Evolutionary conservation across 768 basidiomycete genomes (phyloP), one percentile per base, ranked within the genome.

Genomic region (Boletellus ananas): DNA sequence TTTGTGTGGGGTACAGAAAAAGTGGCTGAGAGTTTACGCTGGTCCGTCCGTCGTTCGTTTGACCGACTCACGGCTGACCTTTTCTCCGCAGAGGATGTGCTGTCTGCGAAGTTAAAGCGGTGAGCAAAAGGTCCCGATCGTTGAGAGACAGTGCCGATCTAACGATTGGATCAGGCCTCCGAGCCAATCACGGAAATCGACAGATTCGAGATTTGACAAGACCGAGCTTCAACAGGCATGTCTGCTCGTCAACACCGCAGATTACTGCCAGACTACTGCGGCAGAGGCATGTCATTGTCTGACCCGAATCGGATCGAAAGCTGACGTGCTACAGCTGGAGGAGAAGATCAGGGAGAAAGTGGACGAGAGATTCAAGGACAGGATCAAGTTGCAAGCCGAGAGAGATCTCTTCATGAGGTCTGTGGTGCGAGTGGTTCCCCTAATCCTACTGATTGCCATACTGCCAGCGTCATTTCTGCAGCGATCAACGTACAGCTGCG

Each of bases 251-350:
- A 98, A 99, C 61, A 99, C 96, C 0, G 95, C 94, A 1, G 94
- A 98, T 63, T 99, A 98, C 64, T 99, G 96, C 62, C 89, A 94
- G 55, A 83, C 81, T 1, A 99, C 95, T 3, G 90, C 94, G 1
- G 62, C 83, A 17, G 92, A 96, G 79, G 94, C 87, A 58, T 10
- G 73, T 51, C 11, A 45, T 29, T 2, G 33, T 42, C 17, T 12
- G 8, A 34, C 33, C 36, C 17, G 1, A 20, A 18, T 13, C 9
- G 2, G 35, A 47, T 31, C 17, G 27, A 47, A 37, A 17, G 27
- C 43, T 53, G 11, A 60, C 21, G 1, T 38, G 13, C 21, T 13
- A 20, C 62, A 97, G 92, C 78, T 99, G 25, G 96, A 98, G 63
- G 92, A 95, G 58, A 91, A 90, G 60, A 84, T 97, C 50, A 82